Conservation (phyloP, 805 yeast genomes). For the Starmerella floricola region DNA sequence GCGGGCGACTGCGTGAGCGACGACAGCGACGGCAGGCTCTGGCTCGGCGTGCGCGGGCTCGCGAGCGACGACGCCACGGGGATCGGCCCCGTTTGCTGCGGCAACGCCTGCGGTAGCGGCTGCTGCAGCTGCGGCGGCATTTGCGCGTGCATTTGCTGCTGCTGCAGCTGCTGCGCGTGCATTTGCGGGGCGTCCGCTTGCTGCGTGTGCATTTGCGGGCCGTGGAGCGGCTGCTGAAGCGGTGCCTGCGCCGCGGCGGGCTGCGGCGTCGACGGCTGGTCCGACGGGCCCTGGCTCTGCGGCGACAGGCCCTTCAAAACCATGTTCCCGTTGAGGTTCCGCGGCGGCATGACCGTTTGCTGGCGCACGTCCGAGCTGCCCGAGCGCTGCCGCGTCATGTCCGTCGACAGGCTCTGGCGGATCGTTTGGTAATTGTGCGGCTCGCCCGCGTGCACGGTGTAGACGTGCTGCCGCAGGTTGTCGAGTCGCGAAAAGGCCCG, state of each 20-base stretch:
- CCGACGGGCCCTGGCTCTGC: background rate
- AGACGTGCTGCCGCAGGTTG: conserved; percentile 81
- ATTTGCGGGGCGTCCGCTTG: too few species aligned
- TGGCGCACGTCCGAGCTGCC: conserved; percentile 1
- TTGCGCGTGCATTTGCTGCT: conserved; percentile 7
- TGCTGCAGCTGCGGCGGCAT: conserved; percentile 6
- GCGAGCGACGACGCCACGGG: background rate
- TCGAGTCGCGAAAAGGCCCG: conserved; percentile 74
- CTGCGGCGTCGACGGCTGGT: background rate
- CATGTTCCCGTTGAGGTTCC: conserved; percentile 1
- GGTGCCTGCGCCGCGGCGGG: background rate
- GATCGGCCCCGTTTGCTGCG: conserved; percentile 2
- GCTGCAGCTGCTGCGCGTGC: too few species aligned
- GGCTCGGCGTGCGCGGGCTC: too few species aligned
- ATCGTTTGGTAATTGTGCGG: conserved; percentile 23
- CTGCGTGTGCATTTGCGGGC: background rate
- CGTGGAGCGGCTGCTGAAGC: too few species aligned
- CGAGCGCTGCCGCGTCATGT: background rate
- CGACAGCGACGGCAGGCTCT: background rate
- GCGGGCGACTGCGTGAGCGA: background rate
- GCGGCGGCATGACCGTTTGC: conserved; percentile 4
- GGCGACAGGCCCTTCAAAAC: conserved; percentile 2
- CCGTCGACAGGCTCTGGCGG: conserved; percentile 3
- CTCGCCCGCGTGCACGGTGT: conserved; percentile 61
- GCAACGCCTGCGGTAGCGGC: conserved; percentile 6